Percentiles rank a stretch among this genome's conserved stretches.
Conservation (phyloP, 1,284 basidiomycete species). For the Tranzscheliella williamsii region DNA sequence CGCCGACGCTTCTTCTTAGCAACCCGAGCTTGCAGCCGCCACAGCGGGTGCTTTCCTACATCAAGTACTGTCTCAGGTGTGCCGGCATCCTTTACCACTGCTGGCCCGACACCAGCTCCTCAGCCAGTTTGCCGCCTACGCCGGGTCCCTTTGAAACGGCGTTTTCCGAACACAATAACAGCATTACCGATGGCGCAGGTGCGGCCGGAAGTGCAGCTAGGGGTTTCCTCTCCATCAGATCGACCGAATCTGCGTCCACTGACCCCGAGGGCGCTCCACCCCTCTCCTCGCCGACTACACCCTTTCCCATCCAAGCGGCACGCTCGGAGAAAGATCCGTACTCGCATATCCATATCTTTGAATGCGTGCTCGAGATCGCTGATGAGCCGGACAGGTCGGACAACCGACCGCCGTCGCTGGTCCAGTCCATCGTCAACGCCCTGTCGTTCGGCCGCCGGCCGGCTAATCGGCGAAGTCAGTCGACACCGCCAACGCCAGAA, state of each 20-base stretch:
- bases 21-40: slow-evolving; percentile 52
- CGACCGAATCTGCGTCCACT: neutral
- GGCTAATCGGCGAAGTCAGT: slow-evolving; percentile 30
- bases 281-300: slow-evolving; percentile 35
- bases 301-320: slow-evolving; percentile 25
- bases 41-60: slow-evolving; percentile 45
- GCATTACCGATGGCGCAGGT: neutral
- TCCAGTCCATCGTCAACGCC: slow-evolving; percentile 55
- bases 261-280: neutral
- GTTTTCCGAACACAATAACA: slow-evolving; percentile 21
- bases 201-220: too few species aligned
- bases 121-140: slow-evolving; percentile 15
- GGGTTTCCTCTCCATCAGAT: too few species aligned
- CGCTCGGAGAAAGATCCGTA: slow-evolving; percentile 39
- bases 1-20: slow-evolving; percentile 37
- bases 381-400: slow-evolving; percentile 19
- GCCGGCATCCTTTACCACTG: slow-evolving; percentile 66
- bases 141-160: slow-evolving; percentile 30
- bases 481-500: slow-evolving; percentile 38
- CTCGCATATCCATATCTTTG: slow-evolving; percentile 53
- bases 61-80: slow-evolving; percentile 64
- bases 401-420: slow-evolving; percentile 29
- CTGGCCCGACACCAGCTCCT: slow-evolving; percentile 49
- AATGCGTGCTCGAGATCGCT: slow-evolving; percentile 52
- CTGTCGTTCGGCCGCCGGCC: slow-evolving; percentile 44